Base-by-base conservation (phyloP, 1,284 basidiomycete genomes). In the Ceratobasidium theobromae region DNA sequence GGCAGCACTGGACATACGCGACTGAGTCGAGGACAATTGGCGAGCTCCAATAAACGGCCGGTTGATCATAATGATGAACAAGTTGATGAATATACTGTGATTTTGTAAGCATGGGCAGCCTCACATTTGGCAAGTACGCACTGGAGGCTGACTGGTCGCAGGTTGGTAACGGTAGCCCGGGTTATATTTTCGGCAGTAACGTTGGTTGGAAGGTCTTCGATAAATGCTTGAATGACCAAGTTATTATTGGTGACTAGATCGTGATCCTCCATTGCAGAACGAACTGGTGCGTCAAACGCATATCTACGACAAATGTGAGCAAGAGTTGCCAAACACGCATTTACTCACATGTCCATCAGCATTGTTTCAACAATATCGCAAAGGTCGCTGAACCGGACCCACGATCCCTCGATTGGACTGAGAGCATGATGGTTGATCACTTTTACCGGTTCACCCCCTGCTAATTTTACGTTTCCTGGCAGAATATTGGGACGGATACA, bases 341-440 rank as follows among this genome's bases (percentile, higher is more conserved):
- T 23, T 9, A 51, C 46, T 49, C 46, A 62, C 58, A 62, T 49
- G 30, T 62, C 46, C 6, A 51, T 11, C 8, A 62, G 8, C 46
- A 62, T 62, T 6, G 45, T 62, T 23, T 62, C 58, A 27, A 62
- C 58, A 6, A 51, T 48, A 51, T 62, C 58, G 46, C 45, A 40
- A 6, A 62, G 23, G 25, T 62, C 48, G 9, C 33, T 32, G 23
- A 51, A n/a, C 12, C 58, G 32, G n/a, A 40, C 28, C 18, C 16
- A 12, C 12, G 58, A 11, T 27, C 27, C 33, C 23, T 62, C 46
- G 25, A 33, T 8, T n/a, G 58, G 33, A 18, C 16, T 38, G 8
- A 51, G 33, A 11, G 21, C 40, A 35, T 51, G 27, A 23, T 40
- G 58, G 30, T 45, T 18, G 21, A 40, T 35, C 5, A 23, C 18